These are phyloP conservation scores for Vitis labrusca DNA, from an alignment of 164 flowering plant species.

Conservation along the genomic window DNA sequence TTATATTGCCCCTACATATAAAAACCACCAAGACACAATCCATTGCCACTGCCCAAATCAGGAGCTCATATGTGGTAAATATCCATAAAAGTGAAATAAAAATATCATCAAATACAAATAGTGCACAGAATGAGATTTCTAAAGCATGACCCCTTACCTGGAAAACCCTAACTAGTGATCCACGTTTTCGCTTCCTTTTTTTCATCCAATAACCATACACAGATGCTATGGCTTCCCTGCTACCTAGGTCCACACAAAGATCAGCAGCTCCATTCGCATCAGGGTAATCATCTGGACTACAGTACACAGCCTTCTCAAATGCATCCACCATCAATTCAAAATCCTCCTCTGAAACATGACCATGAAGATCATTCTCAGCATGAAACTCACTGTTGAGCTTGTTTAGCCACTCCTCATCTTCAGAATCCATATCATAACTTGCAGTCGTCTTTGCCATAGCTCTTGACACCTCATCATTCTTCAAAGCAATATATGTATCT, in stretches of 20 bases:
- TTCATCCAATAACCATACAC: conserved; percentile 64
- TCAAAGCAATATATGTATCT: conserved; percentile 47
- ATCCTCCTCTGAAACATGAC: conserved; percentile 43
- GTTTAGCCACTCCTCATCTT: conserved; percentile 76
- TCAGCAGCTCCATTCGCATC: conserved; percentile 41
- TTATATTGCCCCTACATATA: background rate
- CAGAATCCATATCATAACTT: conserved; percentile 83
- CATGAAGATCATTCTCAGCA: conserved; percentile 21
- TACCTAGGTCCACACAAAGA: conserved; percentile 41
- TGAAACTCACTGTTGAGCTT: conserved; percentile 38
- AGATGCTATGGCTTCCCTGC: conserved; percentile 45
- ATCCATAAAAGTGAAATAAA: background rate
- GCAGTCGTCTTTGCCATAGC: conserved; percentile 52
- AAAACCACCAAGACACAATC: background rate
- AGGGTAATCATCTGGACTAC: conserved; percentile 48
- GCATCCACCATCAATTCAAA: conserved; percentile 79
- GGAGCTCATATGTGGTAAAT: background rate
- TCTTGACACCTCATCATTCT: conserved; percentile 65
- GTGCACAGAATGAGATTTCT: background rate
- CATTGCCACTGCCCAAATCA: background rate
- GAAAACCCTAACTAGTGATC: conserved; percentile 60
- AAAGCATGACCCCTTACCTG: conserved; percentile 53
- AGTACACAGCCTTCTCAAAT: conserved; percentile 66
- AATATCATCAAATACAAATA: background rate
- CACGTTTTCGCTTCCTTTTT: conserved; percentile 59